phyloP scores from a whole-genome alignment of 108 stramenopile genomes.

The Fragilaria radians region DNA sequence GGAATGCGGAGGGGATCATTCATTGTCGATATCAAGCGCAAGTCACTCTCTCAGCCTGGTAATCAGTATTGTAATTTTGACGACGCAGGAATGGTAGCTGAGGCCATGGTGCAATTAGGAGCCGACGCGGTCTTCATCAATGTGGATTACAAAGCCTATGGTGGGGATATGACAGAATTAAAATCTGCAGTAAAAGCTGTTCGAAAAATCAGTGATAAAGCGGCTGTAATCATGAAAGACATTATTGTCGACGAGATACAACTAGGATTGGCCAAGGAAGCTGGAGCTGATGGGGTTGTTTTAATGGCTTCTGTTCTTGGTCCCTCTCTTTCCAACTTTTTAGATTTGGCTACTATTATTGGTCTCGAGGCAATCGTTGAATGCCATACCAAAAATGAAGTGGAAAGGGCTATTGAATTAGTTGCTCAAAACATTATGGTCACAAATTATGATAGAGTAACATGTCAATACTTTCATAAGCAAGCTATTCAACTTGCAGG shows the following conservation, averaged over 20 bases:
- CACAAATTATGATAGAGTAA: slow-evolving; percentile 74
- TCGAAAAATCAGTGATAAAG: slow-evolving; percentile 45
- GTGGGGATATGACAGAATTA: slow-evolving; percentile 76
- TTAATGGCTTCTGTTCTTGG: slow-evolving; percentile 78
- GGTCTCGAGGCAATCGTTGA: slow-evolving; percentile 87
- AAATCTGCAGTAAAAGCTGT: slow-evolving; percentile 69
- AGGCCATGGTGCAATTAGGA: slow-evolving; percentile 85
- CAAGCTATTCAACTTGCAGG: slow-evolving; percentile 82
- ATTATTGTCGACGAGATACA: slow-evolving; percentile 90
- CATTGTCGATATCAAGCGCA: slow-evolving; percentile 84
- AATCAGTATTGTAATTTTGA: slow-evolving; percentile 77
- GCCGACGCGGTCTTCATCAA: slow-evolving; percentile 86
- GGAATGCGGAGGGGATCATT: slow-evolving; percentile 76
- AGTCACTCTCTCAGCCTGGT: slow-evolving; percentile 58
- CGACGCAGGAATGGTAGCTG: slow-evolving; percentile 80
- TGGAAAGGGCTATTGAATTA: slow-evolving; percentile 69
- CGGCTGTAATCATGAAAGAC: slow-evolving; percentile 88
- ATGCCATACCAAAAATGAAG: slow-evolving; percentile 84
- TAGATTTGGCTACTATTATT: slow-evolving; percentile 79
- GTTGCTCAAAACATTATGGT: slow-evolving; percentile 81
- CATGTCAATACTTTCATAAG: slow-evolving; percentile 49
- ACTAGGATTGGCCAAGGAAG: slow-evolving; percentile 82
- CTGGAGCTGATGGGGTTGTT: slow-evolving; percentile 80
- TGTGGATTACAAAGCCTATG: slow-evolving; percentile 81
- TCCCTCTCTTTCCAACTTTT: slow-evolving; percentile 73